Conservation (phyloP, 208 protist genomes). For the Acanthamoeba sp. region DNA sequence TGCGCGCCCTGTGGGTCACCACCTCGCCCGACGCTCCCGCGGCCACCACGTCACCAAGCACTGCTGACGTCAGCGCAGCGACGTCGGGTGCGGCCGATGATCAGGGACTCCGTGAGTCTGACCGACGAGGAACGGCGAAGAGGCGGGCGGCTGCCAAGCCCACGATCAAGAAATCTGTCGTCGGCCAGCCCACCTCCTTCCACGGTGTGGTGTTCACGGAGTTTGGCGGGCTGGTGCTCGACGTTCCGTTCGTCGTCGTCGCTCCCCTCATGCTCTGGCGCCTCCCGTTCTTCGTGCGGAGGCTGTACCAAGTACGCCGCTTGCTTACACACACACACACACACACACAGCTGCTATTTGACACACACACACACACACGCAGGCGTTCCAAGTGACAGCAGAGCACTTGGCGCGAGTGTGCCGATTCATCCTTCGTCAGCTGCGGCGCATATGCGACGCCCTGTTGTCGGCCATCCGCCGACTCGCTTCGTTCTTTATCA, state of each 20-base stretch:
- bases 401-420: not conserved
- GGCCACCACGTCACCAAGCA: too few relatives aligned
- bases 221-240: not conserved
- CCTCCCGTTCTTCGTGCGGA: not conserved
- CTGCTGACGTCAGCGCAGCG: too few relatives aligned
- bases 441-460: not conserved
- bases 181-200: not conserved
- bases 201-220: conserved; percentile 7
- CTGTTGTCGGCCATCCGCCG: not conserved
- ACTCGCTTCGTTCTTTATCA: too few relatives aligned
- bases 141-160: not conserved
- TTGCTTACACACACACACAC: not conserved
- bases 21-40: not conserved
- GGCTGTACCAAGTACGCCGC: not conserved
- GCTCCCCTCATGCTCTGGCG: conserved; percentile 43
- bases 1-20: not conserved
- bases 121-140: not conserved
- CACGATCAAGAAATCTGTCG: not conserved
- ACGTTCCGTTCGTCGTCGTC: not conserved
- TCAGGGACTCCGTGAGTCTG: not conserved
- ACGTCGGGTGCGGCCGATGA: not conserved
- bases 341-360: not conserved
- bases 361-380: not conserved
- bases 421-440: not conserved
- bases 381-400: not conserved